Conservation (phyloP, 805 yeast species). For the Cyberlindnera petersonii region DNA sequence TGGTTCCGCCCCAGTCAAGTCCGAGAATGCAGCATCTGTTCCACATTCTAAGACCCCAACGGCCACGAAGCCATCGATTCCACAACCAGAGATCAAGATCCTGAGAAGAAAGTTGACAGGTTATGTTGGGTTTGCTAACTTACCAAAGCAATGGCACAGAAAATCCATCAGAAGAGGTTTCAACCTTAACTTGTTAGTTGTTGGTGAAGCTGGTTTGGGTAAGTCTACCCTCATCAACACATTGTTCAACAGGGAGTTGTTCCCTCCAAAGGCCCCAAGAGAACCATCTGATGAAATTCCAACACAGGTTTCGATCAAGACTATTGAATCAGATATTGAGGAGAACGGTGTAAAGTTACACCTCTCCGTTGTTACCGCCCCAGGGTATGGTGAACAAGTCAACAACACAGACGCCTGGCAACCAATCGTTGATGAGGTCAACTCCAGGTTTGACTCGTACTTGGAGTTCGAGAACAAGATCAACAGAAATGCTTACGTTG, state of each 20-base stretch:
- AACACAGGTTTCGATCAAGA: conserved; percentile 51
- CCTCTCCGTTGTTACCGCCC: conserved; percentile 81
- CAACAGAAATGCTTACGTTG: conserved; percentile 65
- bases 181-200: conserved; percentile 81
- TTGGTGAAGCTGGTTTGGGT: conserved; percentile 90
- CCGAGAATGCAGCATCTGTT: conserved; percentile 4
- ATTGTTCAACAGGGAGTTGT: conserved; percentile 67
- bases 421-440: conserved; percentile 88
- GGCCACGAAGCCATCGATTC: conserved; percentile 15
- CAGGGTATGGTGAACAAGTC: conserved; percentile 90
- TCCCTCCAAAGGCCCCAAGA: conserved; percentile 36
- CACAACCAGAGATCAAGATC: conserved; percentile 47
- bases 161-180: conserved; percentile 88
- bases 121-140: conserved; percentile 94
- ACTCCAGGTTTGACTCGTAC: conserved; percentile 78
- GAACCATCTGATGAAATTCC: conserved; percentile 43
- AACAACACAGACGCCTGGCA: conserved; percentile 80
- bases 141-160: conserved; percentile 99
- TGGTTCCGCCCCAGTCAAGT: conserved; percentile 7
- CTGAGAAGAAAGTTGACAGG: conserved; percentile 83
- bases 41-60: conserved; percentile 8
- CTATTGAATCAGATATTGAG: conserved; percentile 69
- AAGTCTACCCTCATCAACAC: conserved; percentile 91
- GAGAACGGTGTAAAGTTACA: conserved; percentile 90
- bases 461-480: conserved; percentile 87